These are phyloP conservation scores for Colletotrichum simmondsii DNA, from an alignment of 2,329 filamentous ascomycete genomes.

Conservation along the genomic window DNA sequence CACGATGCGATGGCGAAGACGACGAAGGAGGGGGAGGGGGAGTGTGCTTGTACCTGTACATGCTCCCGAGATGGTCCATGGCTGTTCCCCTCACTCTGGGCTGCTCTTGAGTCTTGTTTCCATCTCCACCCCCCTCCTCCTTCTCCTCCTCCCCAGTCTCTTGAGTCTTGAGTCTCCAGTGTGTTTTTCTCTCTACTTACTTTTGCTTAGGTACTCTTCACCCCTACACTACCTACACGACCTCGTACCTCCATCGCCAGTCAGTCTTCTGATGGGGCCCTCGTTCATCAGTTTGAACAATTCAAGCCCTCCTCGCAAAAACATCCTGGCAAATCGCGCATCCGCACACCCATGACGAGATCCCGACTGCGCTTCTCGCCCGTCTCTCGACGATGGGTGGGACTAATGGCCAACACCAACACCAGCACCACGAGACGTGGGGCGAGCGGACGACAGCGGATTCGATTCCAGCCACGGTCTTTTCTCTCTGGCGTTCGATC, in stretches of 20 bases:
- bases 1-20: slow-evolving; percentile 25
- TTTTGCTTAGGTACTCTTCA: not conserved
- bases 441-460: slow-evolving; percentile 2
- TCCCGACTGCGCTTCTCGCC: slow-evolving; percentile 8
- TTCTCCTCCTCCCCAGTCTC: not conserved
- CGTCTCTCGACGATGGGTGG: not conserved
- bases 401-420: not conserved
- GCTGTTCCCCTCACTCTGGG: no score
- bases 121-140: not conserved
- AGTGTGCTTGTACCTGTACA: not conserved
- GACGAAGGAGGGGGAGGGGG: slow-evolving; percentile 5
- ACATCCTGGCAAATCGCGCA: slow-evolving; percentile 32
- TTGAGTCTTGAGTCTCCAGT: not conserved
- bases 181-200: not conserved
- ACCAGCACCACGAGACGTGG: not conserved
- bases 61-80: not conserved
- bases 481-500: not conserved
- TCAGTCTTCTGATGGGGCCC: slow-evolving; percentile 13
- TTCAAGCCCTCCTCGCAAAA: not conserved
- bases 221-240: not conserved
- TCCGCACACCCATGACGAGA: slow-evolving; percentile 29
- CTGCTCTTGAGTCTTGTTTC: no score
- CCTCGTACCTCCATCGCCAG: slow-evolving; percentile 5
- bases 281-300: not conserved
- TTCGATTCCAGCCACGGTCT: slow-evolving; percentile 17